Percentiles rank a stretch among this genome's conserved stretches.
phyloP scores from a whole-genome alignment of 352 stramenopile species.

The Phytophthora quininea region DNA sequence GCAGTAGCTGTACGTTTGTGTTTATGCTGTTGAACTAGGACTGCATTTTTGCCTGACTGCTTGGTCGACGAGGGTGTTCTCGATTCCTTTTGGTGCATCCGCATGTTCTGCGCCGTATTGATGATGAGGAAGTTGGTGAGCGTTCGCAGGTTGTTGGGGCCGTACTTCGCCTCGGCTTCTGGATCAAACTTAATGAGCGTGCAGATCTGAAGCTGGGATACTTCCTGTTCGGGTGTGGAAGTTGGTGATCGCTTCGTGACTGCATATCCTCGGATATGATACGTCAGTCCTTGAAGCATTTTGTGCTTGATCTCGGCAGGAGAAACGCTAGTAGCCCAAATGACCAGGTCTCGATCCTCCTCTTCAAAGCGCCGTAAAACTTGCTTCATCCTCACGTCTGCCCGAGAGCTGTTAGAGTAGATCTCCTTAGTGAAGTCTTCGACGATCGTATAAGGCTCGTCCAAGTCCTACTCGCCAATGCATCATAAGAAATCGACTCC shows the following conservation, averaged over 20 bases:
- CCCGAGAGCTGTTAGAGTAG: slow-evolving; percentile 42
- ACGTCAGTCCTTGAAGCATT: slow-evolving; percentile 37
- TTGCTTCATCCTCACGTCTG: slow-evolving; percentile 58
- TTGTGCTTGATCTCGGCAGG: slow-evolving; percentile 60
- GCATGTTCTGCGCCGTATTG: slow-evolving; percentile 36
- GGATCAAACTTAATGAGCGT: slow-evolving; percentile 37
- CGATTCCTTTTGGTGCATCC: slow-evolving; percentile 37
- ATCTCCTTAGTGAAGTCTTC: slow-evolving; percentile 63
- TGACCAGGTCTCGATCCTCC: slow-evolving; percentile 52
- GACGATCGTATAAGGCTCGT: slow-evolving; percentile 52
- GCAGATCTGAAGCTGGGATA: slow-evolving; percentile 36
- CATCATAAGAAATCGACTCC: too few species aligned
- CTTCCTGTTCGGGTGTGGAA: slow-evolving; percentile 20
- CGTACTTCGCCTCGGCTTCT: slow-evolving; percentile 26
- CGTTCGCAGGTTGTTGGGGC: slow-evolving; percentile 22
- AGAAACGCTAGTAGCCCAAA: slow-evolving; percentile 44
- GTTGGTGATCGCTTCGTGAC: slow-evolving; percentile 33
- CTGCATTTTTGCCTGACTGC: slow-evolving; percentile 8
- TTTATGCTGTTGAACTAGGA: not conserved
- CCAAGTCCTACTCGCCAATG: slow-evolving; percentile 12
- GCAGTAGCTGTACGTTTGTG: not conserved
- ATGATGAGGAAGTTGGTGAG: slow-evolving; percentile 47
- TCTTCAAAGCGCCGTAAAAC: slow-evolving; percentile 61
- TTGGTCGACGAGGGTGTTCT: slow-evolving; percentile 35
- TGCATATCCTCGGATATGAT: slow-evolving; percentile 62